Evolutionary conservation across 116 monocot species (phyloP).

Genomic region (Posidonia oceanica): DNA sequence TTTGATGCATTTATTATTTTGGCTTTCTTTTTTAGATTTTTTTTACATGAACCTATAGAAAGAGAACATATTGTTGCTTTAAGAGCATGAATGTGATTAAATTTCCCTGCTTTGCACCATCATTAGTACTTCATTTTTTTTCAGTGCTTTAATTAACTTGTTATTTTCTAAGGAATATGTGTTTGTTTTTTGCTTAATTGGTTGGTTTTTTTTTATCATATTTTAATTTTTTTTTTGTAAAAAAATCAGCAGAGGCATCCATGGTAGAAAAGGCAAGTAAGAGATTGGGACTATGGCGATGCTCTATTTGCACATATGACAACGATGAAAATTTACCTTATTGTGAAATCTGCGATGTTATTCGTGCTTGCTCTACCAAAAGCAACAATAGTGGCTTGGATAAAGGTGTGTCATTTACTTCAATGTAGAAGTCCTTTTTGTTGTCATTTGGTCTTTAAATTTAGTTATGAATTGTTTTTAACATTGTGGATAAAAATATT

Average conservation of each 20-base stretch:
- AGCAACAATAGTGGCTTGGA: conserved; percentile 11
- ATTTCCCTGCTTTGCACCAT: too few species aligned
- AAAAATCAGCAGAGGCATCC: conserved; percentile 3
- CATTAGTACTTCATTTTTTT: too few species aligned
- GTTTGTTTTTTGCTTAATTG: background rate
- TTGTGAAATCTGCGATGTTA: conserved; percentile 81
- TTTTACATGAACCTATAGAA: too few species aligned
- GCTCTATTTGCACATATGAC: conserved; percentile 65
- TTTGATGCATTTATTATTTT: too few species aligned
- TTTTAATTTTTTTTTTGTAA: background rate
- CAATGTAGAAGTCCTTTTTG: background rate
- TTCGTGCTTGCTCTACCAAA: conserved; percentile 22
- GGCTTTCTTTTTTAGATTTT: too few species aligned
- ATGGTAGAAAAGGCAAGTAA: conserved; percentile 8
- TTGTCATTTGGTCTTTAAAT: background rate
- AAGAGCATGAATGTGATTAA: too few species aligned
- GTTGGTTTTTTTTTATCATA: background rate
- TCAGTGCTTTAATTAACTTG: background rate
- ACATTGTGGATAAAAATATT: background rate
- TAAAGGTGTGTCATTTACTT: conserved; percentile 21
- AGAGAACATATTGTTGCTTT: too few species aligned
- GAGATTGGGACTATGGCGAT: conserved; percentile 39
- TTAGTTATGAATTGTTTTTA: background rate
- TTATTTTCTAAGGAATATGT: background rate
- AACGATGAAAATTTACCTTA: conserved; percentile 44